phyloP scores from a whole-genome alignment of 352 stramenopile genomes.

The Pythium monospermum region DNA sequence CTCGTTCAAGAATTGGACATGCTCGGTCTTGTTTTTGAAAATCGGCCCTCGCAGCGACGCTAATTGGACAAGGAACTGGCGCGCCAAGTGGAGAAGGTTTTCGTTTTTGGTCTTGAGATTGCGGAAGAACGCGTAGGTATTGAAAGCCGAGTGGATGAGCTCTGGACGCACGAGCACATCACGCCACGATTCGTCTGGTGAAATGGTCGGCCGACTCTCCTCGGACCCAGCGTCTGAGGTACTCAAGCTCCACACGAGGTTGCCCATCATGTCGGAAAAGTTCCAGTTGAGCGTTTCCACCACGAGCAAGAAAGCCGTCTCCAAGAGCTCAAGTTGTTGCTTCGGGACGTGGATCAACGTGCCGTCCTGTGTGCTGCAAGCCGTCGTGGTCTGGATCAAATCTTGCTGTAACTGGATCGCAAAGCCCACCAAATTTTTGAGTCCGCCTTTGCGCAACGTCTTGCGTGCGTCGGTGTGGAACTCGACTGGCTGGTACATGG shows the following conservation, averaged over 20 bases:
- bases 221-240: slow-evolving; percentile 26
- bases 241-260: slow-evolving; percentile 65
- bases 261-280: slow-evolving; percentile 52
- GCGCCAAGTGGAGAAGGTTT: slow-evolving; percentile 63
- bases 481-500: slow-evolving; percentile 78
- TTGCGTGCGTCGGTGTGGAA: slow-evolving; percentile 77
- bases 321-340: slow-evolving; percentile 68
- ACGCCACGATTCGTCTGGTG: slow-evolving; percentile 61
- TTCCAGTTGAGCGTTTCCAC: slow-evolving; percentile 82
- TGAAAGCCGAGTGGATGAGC: slow-evolving; percentile 83
- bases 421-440: slow-evolving; percentile 59
- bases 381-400: slow-evolving; percentile 61
- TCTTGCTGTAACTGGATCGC: slow-evolving; percentile 65
- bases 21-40: slow-evolving; percentile 57
- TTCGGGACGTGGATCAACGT: slow-evolving; percentile 32
- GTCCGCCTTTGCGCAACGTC: slow-evolving; percentile 46
- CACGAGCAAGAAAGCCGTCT: slow-evolving; percentile 69
- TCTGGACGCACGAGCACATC: slow-evolving; percentile 58
- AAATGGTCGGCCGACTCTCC: slow-evolving; percentile 37
- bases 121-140: slow-evolving; percentile 80
- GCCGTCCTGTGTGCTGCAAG: slow-evolving; percentile 31
- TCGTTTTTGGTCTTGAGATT: slow-evolving; percentile 65
- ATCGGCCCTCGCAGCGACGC: slow-evolving; percentile 67
- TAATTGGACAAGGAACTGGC: slow-evolving; percentile 77
- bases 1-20: slow-evolving; percentile 63